A percentile compares a stretch with the other conserved stretches of the same genome.
Evolutionary conservation across 2,329 filamentous ascomycete genomes (phyloP).

Genomic region (Claviceps monticola): DNA sequence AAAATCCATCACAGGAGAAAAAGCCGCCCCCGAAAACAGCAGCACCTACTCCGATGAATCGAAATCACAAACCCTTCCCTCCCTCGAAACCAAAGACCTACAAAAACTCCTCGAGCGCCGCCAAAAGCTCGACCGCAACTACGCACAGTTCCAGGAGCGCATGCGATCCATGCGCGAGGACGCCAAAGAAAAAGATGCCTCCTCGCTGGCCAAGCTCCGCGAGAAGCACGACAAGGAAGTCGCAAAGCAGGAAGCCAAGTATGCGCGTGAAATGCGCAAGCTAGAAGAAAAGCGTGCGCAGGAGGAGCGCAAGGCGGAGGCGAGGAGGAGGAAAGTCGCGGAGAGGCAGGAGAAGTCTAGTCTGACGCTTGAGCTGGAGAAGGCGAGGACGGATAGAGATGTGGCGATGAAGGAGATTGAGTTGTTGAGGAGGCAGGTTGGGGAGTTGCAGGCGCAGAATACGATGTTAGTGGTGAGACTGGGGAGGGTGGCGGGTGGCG

Average conservation of each 20-base stretch:
- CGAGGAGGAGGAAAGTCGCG: constrained; percentile 32
- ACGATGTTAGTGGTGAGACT: constrained; percentile 41
- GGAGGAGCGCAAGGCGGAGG: constrained; percentile 47
- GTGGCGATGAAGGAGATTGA: constrained; percentile 38
- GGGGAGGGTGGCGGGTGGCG: constrained; percentile 24
- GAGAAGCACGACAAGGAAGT: constrained; percentile 51
- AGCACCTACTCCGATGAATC: constrained; percentile 25
- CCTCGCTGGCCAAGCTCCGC: constrained; percentile 39
- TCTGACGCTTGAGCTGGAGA: constrained; percentile 38
- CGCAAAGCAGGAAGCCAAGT: constrained; percentile 53
- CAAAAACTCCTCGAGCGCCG: constrained; percentile 47
- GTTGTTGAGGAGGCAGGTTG: constrained; percentile 39
- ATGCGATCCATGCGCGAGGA: constrained; percentile 30
- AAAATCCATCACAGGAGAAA: constrained; percentile 16
- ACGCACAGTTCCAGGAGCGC: constrained; percentile 40
- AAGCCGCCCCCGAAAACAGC: constrained; percentile 9
- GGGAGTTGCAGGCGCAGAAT: constrained; percentile 45
- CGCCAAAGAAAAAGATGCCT: constrained; percentile 34
- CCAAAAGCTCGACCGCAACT: constrained; percentile 48
- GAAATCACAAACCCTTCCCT: constrained; percentile 13
- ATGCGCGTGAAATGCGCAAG: constrained; percentile 48
- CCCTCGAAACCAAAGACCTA: constrained; percentile 45
- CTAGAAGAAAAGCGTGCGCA: constrained; percentile 48
- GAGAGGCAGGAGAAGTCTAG: constrained; percentile 40
- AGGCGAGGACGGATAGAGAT: constrained; percentile 35